Percentiles rank a stretch among this genome's conserved stretches.
Conservation (phyloP, 768 basidiomycete genomes). For the Pleurotus giganteus region DNA sequence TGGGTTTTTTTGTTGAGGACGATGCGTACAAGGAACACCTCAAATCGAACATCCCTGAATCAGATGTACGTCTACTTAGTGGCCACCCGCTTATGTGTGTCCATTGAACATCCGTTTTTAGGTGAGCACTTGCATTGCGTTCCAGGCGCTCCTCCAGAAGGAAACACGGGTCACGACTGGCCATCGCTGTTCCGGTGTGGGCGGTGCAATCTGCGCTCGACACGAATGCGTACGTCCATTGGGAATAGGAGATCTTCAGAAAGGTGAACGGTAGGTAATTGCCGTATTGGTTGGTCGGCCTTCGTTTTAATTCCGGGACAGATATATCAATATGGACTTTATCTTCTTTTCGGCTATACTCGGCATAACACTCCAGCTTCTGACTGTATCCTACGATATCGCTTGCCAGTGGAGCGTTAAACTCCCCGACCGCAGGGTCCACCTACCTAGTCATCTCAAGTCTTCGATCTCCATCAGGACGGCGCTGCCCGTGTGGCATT, state of each 20-base stretch:
- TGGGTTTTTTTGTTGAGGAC: conserved; percentile 20
- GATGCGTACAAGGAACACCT: conserved; percentile 17
- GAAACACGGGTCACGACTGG: conserved; percentile 11
- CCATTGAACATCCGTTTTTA: neutral
- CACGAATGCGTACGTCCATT: conserved; percentile 8
- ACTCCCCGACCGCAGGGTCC: conserved; percentile 14
- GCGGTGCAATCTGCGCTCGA: conserved; percentile 10
- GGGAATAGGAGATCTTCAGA: conserved; percentile 28
- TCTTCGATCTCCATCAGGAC: conserved; percentile 16
- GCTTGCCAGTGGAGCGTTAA: conserved; percentile 27
- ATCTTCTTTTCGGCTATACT: conserved; percentile 16
- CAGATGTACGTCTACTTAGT: neutral
- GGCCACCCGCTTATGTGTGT: neutral
- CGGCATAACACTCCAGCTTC: neutral
- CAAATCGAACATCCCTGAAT: conserved; percentile 4
- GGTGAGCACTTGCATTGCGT: conserved; percentile 6
- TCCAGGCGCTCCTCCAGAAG: conserved; percentile 6
- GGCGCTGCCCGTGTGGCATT: conserved; percentile 21
- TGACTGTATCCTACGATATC: conserved; percentile 30
- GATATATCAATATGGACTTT: conserved; percentile 24
- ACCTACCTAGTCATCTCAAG: conserved; percentile 11
- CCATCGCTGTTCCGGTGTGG: conserved; percentile 11
- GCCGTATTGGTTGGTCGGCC: neutral
- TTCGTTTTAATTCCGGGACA: neutral
- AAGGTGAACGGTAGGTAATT: conserved; percentile 26